Conservation (phyloP, 176 grass and related monocot species). For the Echinochloa phyllopogon region DNA sequence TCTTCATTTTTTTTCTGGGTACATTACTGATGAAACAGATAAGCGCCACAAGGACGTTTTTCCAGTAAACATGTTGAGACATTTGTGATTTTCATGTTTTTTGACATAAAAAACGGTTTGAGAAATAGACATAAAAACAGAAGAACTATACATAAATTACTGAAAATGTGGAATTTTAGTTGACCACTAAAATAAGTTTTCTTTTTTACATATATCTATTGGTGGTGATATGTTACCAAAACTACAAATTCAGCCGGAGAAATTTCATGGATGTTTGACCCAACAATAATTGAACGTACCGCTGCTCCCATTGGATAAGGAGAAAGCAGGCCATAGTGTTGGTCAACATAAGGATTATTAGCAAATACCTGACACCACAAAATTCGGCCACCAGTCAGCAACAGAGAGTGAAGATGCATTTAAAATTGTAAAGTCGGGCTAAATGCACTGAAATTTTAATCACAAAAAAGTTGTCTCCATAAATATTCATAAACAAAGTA, state of each 20-base stretch:
- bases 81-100: conserved; percentile 17
- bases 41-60: not conserved
- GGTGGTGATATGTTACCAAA: not conserved
- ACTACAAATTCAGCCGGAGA: not conserved
- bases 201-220: not conserved
- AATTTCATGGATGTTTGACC: not conserved
- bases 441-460: conserved; percentile 4
- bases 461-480: conserved; percentile 8
- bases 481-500: conserved; percentile 24
- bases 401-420: conserved; percentile 4
- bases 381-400: conserved; percentile 9
- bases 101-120: conserved; percentile 13
- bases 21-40: not conserved
- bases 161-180: conserved; percentile 16
- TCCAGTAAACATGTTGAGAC: not conserved
- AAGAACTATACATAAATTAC: not conserved
- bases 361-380: conserved; percentile 55
- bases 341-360: conserved; percentile 62
- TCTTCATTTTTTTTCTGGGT: not conserved
- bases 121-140: not conserved
- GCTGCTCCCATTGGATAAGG: conserved; percentile 57
- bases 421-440: not conserved
- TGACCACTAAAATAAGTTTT: not conserved
- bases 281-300: conserved; percentile 55
- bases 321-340: conserved; percentile 69